Conservation (phyloP, 2,329 filamentous ascomycete genomes). For the Exophiala spinifera region DNA sequence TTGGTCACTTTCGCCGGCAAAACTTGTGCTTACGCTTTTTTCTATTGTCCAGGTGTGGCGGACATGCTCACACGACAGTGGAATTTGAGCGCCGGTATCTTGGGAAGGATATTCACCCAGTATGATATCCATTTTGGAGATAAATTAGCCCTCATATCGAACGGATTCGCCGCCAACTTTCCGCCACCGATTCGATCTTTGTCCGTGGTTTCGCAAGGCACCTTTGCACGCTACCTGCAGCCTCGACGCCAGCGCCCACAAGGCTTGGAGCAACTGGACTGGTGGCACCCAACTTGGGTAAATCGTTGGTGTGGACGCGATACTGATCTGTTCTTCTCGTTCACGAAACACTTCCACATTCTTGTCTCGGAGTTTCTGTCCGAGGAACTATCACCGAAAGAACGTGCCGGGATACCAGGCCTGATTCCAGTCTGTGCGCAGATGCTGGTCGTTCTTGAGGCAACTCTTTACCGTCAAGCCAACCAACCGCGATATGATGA, state of each 20-base stretch:
- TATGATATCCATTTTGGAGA: slow-evolving; percentile 57
- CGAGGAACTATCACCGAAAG: slow-evolving; percentile 49
- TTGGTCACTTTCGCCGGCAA: slow-evolving; percentile 85
- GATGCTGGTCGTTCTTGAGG: slow-evolving; percentile 73
- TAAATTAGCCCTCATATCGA: slow-evolving; percentile 51
- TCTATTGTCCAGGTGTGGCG: slow-evolving; percentile 82
- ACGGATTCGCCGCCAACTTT: slow-evolving; percentile 66
- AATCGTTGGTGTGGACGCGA: slow-evolving; percentile 82
- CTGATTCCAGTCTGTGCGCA: slow-evolving; percentile 80
- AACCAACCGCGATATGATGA: slow-evolving; percentile 42
- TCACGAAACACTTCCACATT: slow-evolving; percentile 82
- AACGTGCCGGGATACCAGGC: slow-evolving; percentile 67
- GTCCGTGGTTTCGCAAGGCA: slow-evolving; percentile 61
- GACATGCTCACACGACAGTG: slow-evolving; percentile 81
- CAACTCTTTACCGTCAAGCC: slow-evolving; percentile 67
- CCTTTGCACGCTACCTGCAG: slow-evolving; percentile 58
- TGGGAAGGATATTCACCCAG: slow-evolving; percentile 69
- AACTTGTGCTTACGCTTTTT: slow-evolving; percentile 88
- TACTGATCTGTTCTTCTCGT: slow-evolving; percentile 87
- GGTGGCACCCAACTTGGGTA: slow-evolving; percentile 75
- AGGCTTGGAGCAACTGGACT: slow-evolving; percentile 69
- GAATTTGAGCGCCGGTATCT: slow-evolving; percentile 65
- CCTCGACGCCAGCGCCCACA: slow-evolving; percentile 66
- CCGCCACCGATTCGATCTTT: slow-evolving; percentile 62
- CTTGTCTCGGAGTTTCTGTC: slow-evolving; percentile 72